Percentiles rank a stretch among this genome's conserved stretches.
phyloP scores from a whole-genome alignment of 331 rosid species.

The Rhamnella rubrinervis region DNA sequence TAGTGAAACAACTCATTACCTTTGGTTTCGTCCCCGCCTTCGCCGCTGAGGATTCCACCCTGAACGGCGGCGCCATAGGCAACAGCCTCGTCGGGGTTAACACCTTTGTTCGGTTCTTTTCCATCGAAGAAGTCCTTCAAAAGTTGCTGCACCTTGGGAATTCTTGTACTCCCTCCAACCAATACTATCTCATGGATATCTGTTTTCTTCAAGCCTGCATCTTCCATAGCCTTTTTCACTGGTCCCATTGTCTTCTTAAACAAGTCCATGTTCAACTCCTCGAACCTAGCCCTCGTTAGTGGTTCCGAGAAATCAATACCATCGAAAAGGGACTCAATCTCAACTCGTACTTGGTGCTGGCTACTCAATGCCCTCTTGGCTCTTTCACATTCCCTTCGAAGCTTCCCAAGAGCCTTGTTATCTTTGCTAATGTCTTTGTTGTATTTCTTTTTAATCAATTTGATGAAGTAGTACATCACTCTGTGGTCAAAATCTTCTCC shows the following conservation, averaged over 20 bases:
- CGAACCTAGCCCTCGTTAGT: neutral
- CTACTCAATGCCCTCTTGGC: constrained; percentile 1
- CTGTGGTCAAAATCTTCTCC: neutral
- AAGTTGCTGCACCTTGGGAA: neutral
- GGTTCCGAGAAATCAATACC: constrained; percentile 1
- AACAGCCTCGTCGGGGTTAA: neutral
- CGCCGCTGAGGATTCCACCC: neutral
- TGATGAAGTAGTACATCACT: neutral
- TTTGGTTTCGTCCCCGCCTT: neutral
- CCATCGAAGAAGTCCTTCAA: neutral
- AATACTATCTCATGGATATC: neutral
- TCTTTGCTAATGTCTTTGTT: neutral
- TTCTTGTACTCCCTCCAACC: constrained; percentile 3
- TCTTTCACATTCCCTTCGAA: constrained; percentile 6
- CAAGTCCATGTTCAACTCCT: constrained; percentile 2
- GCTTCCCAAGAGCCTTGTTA: neutral
- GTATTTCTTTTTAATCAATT: neutral
- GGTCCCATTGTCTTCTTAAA: constrained; percentile 1
- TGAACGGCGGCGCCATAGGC: constrained; percentile 1
- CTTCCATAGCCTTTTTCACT: neutral
- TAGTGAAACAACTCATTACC: neutral
- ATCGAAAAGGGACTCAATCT: neutral
- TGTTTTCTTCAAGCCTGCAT: neutral
- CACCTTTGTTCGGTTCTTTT: neutral
- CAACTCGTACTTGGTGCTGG: neutral